Evolutionary conservation across 2,329 filamentous ascomycete genomes (phyloP).

Genomic region (Dendryphion nanum): DNA sequence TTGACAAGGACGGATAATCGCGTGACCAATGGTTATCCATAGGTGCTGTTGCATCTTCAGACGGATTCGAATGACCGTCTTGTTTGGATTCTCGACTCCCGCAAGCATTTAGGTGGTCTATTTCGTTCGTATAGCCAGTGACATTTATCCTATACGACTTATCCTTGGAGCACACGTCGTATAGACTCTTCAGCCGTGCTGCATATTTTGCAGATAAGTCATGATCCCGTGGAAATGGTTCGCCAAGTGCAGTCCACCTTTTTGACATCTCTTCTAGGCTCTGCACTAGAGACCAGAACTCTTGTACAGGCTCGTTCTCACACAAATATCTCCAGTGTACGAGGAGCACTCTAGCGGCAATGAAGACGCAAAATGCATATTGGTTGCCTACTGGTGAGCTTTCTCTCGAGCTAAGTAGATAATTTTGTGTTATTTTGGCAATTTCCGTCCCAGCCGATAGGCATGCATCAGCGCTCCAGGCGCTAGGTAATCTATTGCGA

Average conservation of each 20-base stretch:
- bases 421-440: conserved; percentile 23
- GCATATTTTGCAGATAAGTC: conserved; percentile 12
- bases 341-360: conserved; percentile 18
- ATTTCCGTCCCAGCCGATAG: conserved; percentile 21
- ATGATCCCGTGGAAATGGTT: not conserved
- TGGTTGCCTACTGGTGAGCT: conserved; percentile 13
- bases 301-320: conserved; percentile 7
- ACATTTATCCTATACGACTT: conserved; percentile 9
- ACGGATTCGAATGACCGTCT: no score
- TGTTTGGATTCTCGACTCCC: no score
- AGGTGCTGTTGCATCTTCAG: not conserved
- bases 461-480: conserved; percentile 23
- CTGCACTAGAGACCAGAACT: conserved; percentile 17
- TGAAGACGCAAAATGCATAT: conserved; percentile 17
- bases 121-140: conserved; percentile 12
- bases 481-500: conserved; percentile 17
- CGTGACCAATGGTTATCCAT: not conserved
- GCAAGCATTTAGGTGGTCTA: conserved; percentile 1
- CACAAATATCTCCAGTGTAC: conserved; percentile 14
- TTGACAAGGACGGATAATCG: not conserved
- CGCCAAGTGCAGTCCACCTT: conserved; percentile 8
- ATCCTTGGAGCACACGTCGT: conserved; percentile 7
- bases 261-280: conserved; percentile 17
- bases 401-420: conserved; percentile 11
- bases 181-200: conserved; percentile 9